Evolutionary conservation across 2,329 filamentous ascomycete species (phyloP), one percentile per base, ranked within the genome.

Genomic region (Phyllosticta citriasiana): DNA sequence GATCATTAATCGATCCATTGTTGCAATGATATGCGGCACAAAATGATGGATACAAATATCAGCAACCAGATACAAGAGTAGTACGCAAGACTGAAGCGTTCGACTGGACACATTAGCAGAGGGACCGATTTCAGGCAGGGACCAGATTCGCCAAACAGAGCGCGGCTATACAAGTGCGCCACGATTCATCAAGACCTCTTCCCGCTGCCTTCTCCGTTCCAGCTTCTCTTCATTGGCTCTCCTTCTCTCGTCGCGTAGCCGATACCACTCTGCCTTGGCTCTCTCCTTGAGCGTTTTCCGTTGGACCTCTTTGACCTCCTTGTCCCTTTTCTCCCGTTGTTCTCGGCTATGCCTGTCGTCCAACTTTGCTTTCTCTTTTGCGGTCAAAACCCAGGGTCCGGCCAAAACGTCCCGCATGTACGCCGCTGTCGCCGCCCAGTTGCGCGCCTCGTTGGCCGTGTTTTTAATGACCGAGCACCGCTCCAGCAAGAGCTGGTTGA

Each of bases 401-500:
- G 72, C 73, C 24, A 87, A 73, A 1, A 84, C 75, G 12, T 78
- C 72, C 9, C 75, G 67, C 53, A 80, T 76, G 67, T 80, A 84
- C 27, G 74, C 69, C 3, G 78, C 76, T 19, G 78, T 76, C 64
- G 81, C 78, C 1, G 76, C 73, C 77, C 84, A 81, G 33, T 81
- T 81, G 7, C 69, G 68, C 56, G 79, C 77, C 67, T 87, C 84
- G 27, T 81, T 78, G 52, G 77, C 77, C 14, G 82, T 86, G 52
- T 79, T 78, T 2, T 68, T 68, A 1, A 86, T 69, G 0, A 78
- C 61, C 50, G 70, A 73, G 7, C 83, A 74, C 2, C 82, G 77
- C 67, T 85, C 82, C 26, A 85, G 69, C 16, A 80, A 73, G 8
- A 86, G 63, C 65, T 86, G 83, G 63, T 79, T 78, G 12, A 69